phyloP scores from a whole-genome alignment of 208 protist genomes.

The Leishmania tropica region DNA sequence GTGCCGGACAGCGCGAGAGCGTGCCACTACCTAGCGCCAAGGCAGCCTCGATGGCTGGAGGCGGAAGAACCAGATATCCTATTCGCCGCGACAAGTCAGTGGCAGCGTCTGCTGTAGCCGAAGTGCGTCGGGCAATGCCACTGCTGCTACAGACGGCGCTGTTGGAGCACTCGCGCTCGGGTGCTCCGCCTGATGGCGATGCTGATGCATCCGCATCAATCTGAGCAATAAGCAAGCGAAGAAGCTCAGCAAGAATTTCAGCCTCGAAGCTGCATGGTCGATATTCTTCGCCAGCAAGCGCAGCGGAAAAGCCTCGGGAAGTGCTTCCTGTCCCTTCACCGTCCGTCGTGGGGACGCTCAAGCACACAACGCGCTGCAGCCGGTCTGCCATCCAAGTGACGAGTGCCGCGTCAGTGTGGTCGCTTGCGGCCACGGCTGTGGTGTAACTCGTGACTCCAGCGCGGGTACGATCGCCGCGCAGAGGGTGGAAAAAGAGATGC shows the following conservation, averaged over 20 bases:
- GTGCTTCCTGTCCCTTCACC: background rate
- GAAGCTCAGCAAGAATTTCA: conserved; percentile 7
- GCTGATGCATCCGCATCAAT: background rate
- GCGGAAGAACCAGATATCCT: background rate
- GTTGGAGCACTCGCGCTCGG: background rate
- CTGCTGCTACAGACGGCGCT: background rate
- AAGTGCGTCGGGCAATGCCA: background rate
- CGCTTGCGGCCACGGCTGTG: background rate
- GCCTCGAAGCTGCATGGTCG: background rate
- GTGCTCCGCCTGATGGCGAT: background rate
- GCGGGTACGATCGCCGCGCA: background rate
- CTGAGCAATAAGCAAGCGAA: conserved; percentile 4
- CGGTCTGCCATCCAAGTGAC: conserved; percentile 16
- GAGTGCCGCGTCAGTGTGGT: conserved; percentile 18
- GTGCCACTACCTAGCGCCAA: background rate
- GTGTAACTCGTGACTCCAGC: background rate
- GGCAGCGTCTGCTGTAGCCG: background rate
- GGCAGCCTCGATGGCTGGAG: background rate
- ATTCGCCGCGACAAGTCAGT: background rate
- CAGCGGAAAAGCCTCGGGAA: background rate
- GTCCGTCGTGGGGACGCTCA: background rate
- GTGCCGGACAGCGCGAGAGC: background rate
- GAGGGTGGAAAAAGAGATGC: conserved; percentile 16
- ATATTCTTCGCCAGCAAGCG: background rate
- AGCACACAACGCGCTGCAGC: background rate